Conservation (phyloP, 345 rosid species). For the Nasturtium officinale region DNA sequence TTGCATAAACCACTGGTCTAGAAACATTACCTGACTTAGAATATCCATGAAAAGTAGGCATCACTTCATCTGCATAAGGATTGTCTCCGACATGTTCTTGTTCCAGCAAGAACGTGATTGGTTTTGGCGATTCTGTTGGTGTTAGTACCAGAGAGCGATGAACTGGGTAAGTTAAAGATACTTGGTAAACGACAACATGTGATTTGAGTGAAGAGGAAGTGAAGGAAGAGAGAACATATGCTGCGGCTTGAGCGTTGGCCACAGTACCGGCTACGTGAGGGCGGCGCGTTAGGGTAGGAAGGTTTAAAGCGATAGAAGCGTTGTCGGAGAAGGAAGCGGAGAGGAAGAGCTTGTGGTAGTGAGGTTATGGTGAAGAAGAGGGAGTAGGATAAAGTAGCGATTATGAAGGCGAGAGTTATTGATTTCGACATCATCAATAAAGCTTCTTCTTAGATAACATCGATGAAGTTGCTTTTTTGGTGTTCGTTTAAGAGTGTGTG, state of each 20-base stretch:
- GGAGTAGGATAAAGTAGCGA: conserved; percentile 45
- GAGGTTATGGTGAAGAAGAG: conserved; percentile 51
- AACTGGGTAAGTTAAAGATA: conserved; percentile 68
- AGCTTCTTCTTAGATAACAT: conserved; percentile 8
- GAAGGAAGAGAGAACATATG: conserved; percentile 58
- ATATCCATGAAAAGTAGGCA: conserved; percentile 75
- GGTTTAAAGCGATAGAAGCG: conserved; percentile 61
- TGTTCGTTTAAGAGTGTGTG: conserved; percentile 13
- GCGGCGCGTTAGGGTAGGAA: conserved; percentile 70
- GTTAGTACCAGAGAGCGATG: conserved; percentile 59
- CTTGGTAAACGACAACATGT: conserved; percentile 56
- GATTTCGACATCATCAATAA: conserved; percentile 48
- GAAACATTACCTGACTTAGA: conserved; percentile 70
- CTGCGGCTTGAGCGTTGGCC: conserved; percentile 79
- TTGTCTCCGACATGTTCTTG: conserved; percentile 65
- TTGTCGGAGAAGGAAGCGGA: conserved; percentile 65
- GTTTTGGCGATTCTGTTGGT: conserved; percentile 34
- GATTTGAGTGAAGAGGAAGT: conserved; percentile 49
- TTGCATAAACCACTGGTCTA: conserved; percentile 67
- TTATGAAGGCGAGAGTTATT: conserved; percentile 42
- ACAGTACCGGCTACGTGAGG: conserved; percentile 78
- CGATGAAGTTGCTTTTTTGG: neutral
- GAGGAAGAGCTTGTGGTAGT: conserved; percentile 58
- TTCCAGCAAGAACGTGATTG: conserved; percentile 47
- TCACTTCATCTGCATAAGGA: conserved; percentile 67